These are phyloP conservation scores for Amanita phalloides DNA, from an alignment of 768 basidiomycete species.

Conservation along the genomic window DNA sequence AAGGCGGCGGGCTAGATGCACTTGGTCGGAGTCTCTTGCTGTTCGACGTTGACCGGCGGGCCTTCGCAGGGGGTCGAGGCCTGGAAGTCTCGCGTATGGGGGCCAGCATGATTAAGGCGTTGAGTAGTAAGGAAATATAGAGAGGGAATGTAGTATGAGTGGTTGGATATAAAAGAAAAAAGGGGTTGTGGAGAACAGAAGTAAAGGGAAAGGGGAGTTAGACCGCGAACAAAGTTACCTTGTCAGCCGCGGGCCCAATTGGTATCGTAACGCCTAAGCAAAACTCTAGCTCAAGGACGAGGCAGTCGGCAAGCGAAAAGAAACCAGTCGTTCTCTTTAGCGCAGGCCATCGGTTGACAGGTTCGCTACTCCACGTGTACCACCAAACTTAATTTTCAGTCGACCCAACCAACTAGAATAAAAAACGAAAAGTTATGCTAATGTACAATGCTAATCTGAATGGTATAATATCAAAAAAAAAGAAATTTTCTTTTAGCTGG, in stretches of 20 bases:
- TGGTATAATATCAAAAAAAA: constrained; percentile 3
- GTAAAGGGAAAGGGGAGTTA: not conserved
- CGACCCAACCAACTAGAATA: not conserved
- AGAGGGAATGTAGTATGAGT: constrained; percentile 3
- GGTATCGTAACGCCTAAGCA: not conserved
- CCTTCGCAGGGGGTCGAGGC: constrained; percentile 62
- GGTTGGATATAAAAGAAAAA: constrained; percentile 4
- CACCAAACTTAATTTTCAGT: not conserved
- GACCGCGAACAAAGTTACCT: not conserved
- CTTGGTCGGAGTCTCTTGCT: constrained; percentile 6
- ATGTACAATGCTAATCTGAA: constrained; percentile 1
- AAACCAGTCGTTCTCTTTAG: not conserved
- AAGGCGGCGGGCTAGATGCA: constrained; percentile 23
- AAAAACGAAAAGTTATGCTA: constrained; percentile 1
- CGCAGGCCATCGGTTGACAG: not conserved
- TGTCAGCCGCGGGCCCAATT: not conserved
- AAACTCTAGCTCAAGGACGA: not conserved
- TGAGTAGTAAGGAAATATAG: constrained; percentile 1
- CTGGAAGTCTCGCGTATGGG: constrained; percentile 39
- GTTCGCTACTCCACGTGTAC: not conserved
- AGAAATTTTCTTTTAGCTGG: not conserved
- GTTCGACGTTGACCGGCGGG: constrained; percentile 34
- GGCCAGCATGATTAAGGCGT: constrained; percentile 19
- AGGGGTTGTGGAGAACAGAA: not conserved
- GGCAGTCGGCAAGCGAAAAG: not conserved